Evolutionary conservation across 495 filamentous ascomycete species (phyloP), one percentile per base, ranked within the genome.

Genomic region (Neurospora sp.): DNA sequence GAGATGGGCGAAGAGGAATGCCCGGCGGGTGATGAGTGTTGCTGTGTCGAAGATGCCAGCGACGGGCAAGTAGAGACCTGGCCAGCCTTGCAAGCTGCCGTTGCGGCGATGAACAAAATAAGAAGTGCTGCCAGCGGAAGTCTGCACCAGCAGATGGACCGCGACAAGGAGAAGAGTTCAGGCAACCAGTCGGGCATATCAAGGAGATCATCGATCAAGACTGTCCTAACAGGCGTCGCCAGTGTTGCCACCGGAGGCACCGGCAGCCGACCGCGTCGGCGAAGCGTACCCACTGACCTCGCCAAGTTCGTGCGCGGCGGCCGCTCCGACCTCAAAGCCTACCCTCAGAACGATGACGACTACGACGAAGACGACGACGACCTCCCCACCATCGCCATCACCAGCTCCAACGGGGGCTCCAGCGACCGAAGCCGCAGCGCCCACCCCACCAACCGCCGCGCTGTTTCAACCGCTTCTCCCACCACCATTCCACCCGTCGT

Each of bases 1-100:
- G 81, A 77, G 27, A 79, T 81, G 31, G 84, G 84, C 39, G 82
- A 84, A 71, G 81, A 76, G 4, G 81, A 86, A 48, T 86, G 85
- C 39, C 84, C 84, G 0, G 85, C 81, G 1, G 85, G 85, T 31
- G 84, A 86, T 72, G 85, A 86, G 70, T 86, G 85, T 71, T 75
- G 81, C 70, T 86, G 85, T 72, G 77, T 81, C n/a, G 77, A 82
- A 5, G 81, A 85, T 41, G 84, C 84, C 0, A 77, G 74, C 70
- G 80, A 75, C 40, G 82, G 81, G 39, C 77, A 82, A 38, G 80
- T 83, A 16, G 85, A 84, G 39, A 82, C 80, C 38, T 84, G 84
- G 81, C 78, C 81, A 10, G 78, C 78, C 20, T 79, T 83, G 74
- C 77, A 79, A 73, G 82, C 80, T 10, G 80, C 79, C 23, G 70